Evolutionary conservation across 1,284 basidiomycete genomes (phyloP), one percentile per base, ranked within the genome.

Genomic region (Coriolopsis trogii): DNA sequence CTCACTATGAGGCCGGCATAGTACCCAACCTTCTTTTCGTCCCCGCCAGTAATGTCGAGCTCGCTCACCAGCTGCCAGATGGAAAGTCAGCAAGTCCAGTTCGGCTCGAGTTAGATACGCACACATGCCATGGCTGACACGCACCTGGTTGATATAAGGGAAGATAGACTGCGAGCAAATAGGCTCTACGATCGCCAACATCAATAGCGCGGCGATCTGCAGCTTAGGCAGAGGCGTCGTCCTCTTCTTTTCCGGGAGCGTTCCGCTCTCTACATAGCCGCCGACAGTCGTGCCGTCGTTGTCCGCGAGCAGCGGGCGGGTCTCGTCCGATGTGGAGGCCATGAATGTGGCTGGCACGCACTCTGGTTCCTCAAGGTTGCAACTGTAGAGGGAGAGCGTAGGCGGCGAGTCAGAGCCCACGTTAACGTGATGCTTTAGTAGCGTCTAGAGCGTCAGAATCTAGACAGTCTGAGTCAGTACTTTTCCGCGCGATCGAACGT

Each of bases 1-100:
- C 66, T 46, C 55, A 75, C 83, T 49, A 85, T 78, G 18, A 85
- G 45, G n/a, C 84, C 85, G 38, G 79, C 84, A 61, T 84, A 89
- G 61, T 85, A 87, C 4, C 82, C 85, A 13, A 82, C 76, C 67
- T 79, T 82, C 40, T 70, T 73, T 58, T 76, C 71, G 62, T 84
- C 81, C n/a, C 84, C 82, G 13, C 73, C 75, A 3, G 78, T 80
- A 25, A 85, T 75, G 38, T 73, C 75, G 28, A 84, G 71, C 53
- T 78, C 78, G 31, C 75, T 70, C 30, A 87, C 68, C 26, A 85
- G 75, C 82, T 86, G 54, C 10, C 4, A 40, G 13, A 9, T 10
- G 3, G 20, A 4, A 24, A 3, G 13, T 50, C 41, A 39, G 21
- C 15, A 23, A 15, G 26, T 8, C 38, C 26, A 1, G 6, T 20